A percentile compares a stretch with the other conserved stretches of the same genome.
Evolutionary conservation across 192 early-diverging fungal species (phyloP).

Genomic region (Linnemannia schmuckeri): DNA sequence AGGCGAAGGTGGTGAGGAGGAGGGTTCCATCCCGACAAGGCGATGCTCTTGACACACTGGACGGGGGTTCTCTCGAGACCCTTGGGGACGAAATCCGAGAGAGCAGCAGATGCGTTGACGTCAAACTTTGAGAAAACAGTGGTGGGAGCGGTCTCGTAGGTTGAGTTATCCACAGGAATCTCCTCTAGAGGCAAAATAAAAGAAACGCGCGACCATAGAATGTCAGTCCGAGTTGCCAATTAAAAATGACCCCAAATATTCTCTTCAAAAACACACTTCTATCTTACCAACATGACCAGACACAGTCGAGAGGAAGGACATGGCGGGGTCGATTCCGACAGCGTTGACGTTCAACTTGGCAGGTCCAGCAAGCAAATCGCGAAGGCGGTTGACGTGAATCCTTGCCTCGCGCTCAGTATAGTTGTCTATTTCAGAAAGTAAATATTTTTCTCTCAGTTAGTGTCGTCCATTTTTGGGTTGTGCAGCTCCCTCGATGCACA

Average conservation of each 20-base stretch:
- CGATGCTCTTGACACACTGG: slow-evolving; percentile 78
- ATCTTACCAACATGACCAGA: slow-evolving; percentile 69
- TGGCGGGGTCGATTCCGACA: slow-evolving; percentile 78
- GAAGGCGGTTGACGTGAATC: slow-evolving; percentile 88
- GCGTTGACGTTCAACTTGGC: slow-evolving; percentile 66
- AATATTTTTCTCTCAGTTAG: background rate
- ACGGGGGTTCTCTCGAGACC: slow-evolving; percentile 67
- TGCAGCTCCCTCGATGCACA: background rate
- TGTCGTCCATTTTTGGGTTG: background rate
- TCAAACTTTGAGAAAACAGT: slow-evolving; percentile 66
- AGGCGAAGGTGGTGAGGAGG: slow-evolving; percentile 80
- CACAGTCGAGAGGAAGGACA: slow-evolving; percentile 77
- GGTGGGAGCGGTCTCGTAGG: slow-evolving; percentile 57
- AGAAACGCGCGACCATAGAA: background rate
- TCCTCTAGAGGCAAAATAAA: slow-evolving; percentile 24
- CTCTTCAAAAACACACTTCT: background rate
- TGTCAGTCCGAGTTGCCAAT: slow-evolving; percentile 8
- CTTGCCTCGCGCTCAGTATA: slow-evolving; percentile 96
- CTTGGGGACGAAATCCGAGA: slow-evolving; percentile 69
- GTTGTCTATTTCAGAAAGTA: slow-evolving; percentile 60
- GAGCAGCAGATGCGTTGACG: slow-evolving; percentile 55
- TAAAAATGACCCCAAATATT: no score
- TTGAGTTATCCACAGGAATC: slow-evolving; percentile 41
- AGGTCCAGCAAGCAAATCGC: slow-evolving; percentile 88
- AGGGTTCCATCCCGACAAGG: slow-evolving; percentile 95